Evolutionary conservation across 306 rosid genomes (phyloP), one percentile per base, ranked within the genome.

Genomic region (Leucaena leucocephala): DNA sequence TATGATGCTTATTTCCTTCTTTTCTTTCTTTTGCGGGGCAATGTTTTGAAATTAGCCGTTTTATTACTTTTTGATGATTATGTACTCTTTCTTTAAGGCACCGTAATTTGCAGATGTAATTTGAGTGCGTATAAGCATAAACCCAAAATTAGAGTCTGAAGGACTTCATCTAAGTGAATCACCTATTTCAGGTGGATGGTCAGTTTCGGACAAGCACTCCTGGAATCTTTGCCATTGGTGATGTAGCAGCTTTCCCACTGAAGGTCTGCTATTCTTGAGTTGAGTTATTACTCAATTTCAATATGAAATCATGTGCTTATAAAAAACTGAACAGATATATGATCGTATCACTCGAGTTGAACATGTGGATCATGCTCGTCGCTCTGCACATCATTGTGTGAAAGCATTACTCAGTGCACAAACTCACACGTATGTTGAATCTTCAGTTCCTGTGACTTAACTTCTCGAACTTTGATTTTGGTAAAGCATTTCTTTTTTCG

Each of bases 331-430:
- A 85, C 89, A 95, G 96, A 86, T 95, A 17, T 95, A 95, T 70
- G 86, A 91, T 74, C 96, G 98, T 13, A 78, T 80, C 7, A 72
- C 97, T 58, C 92, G 92, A 71, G 98, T 93, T 50, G 98, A 95
- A 81, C 98, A 95, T 82, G 98, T 95, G 68, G 98, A 95, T 87
- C 99, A 95, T 87, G 99, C 99, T 80, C 99, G 96, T 84, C 80
- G 86, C 69, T 93, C 98, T 17, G 94, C 97, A 46, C 91, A 90
- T 80, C 98, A 95, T 68, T 92, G 97, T 71, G 85, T 93, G 80
- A 91, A 90, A 62, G 86, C 93, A 70, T 81, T 92, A 54, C 84
- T 92, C 82, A 95, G 84, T 80, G 98, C 97, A 35, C 91, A 91
- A 85, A 85, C 95, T 76, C 84, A 83, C 82, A 82, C 46, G 97